These are phyloP conservation scores for cucumber (Cucumis sativus) DNA, from an alignment of 306 rosid genomes.

Conservation along the genomic window DNA sequence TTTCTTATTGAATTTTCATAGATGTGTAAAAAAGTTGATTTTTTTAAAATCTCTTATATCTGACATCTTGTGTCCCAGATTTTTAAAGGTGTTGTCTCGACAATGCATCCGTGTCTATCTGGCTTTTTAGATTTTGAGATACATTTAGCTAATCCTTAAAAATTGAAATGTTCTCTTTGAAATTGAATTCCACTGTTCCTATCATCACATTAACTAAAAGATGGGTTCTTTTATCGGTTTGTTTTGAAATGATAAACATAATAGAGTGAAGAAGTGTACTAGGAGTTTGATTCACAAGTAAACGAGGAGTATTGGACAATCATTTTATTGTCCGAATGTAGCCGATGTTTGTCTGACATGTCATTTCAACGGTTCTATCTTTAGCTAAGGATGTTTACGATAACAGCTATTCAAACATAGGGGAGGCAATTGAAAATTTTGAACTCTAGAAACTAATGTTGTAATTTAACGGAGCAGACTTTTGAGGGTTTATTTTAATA, in stretches of 20 bases:
- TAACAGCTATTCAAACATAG: not conserved
- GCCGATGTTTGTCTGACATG: not conserved
- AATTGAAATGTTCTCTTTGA: not conserved
- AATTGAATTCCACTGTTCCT: not conserved
- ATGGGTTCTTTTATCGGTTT: not conserved
- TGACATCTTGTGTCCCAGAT: not conserved
- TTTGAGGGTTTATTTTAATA: not conserved
- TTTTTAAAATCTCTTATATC: too few species aligned
- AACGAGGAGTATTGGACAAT: not conserved
- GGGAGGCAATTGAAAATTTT: not conserved
- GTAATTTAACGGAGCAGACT: not conserved
- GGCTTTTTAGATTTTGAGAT: not conserved
- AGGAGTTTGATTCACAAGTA: not conserved
- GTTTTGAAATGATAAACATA: not conserved
- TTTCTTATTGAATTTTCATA: not conserved
- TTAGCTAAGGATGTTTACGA: not conserved
- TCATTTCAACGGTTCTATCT: not conserved
- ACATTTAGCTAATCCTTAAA: not conserved
- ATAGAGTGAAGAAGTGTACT: not conserved
- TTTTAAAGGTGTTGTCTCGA: not conserved
- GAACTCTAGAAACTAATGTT: not conserved
- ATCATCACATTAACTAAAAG: not conserved
- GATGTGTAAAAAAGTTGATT: not conserved
- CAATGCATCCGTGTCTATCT: not conserved
- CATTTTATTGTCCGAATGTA: not conserved